Evolutionary conservation across 345 rosid genomes (phyloP), one percentile per base, ranked within the genome.

Genomic region (Brassica rapa): DNA sequence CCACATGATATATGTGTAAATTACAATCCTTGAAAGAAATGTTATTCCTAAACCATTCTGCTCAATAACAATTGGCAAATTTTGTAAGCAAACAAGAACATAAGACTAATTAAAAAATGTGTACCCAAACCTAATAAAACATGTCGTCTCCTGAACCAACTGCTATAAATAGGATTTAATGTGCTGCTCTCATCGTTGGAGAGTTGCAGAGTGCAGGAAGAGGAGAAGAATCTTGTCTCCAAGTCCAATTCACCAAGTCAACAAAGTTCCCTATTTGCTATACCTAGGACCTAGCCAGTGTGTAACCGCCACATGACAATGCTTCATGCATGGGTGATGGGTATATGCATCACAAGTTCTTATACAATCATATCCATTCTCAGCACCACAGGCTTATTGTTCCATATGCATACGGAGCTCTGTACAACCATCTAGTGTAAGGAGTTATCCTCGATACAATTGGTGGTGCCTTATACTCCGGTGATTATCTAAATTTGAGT

Each of bases 251-350:
- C 41, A 35, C 1, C 41, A 35, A 35, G 41, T 7, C 41, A 35
- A 35, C 41, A 35, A 35, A 35, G 9, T 35, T 35, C 41, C 46
- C 12, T 39, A 39, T 39, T 39, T 39, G 12, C 12, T 39, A 9
- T 39, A 39, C 46, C 3, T 39, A 39, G 12, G 46, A 29, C 90
- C 79, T 23, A 87, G 89, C 66, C 96, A 92, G 83, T 88, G 88
- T 77, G 55, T 90, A 61, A 81, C 71, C 0, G 94, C 88, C 56
- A 88, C 94, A 4, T 92, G 97, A 94, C 53, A 46, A 46, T 46
- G 4, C 53, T 11, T 43, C 15, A 43, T 43, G 53, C 51, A 41
- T 11, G 5, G 51, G 14, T 41, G 11, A 41, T 11, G 5, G 51
- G 14, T 41, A 41, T 11, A 10, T 11, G 51, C 53, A 46, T 14